Percentiles rank a stretch among this genome's conserved stretches.
phyloP scores from a whole-genome alignment of 495 filamentous ascomycete species.

The Neurospora cerealis region DNA sequence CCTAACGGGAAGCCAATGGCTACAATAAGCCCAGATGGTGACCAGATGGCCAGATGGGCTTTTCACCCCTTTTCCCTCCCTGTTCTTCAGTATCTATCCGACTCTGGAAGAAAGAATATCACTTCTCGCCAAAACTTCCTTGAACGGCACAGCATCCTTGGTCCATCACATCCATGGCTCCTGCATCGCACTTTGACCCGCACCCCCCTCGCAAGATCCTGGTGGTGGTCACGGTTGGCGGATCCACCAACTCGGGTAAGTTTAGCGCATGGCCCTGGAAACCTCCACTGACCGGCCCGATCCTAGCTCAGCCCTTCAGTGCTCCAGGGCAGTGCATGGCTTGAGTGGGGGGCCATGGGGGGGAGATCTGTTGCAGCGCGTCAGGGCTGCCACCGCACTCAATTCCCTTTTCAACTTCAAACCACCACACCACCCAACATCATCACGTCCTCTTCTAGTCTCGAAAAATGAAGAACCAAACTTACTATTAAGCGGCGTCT shows the following conservation, averaged over 20 bases:
- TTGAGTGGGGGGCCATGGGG: not conserved
- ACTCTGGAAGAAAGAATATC: not conserved
- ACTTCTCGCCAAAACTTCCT: not conserved
- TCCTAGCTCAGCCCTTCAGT: not conserved
- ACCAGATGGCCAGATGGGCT: not conserved
- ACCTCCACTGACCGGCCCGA: not conserved
- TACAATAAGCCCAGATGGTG: not conserved
- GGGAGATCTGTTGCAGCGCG: no score
- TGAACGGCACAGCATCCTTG: not conserved
- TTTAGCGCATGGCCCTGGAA: not conserved
- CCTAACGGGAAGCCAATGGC: not conserved
- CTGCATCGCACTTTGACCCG: not conserved
- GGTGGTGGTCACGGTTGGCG: not conserved
- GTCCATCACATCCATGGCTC: not conserved
- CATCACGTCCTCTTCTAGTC: no score
- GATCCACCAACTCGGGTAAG: not conserved
- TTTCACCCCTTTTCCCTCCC: not conserved
- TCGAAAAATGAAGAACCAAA: no score
- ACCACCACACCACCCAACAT: no score
- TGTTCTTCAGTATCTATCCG: not conserved
- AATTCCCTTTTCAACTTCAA: no score
- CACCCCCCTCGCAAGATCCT: not conserved
- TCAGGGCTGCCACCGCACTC: no score
- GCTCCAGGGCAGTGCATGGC: not conserved
- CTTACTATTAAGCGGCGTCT: no score